A percentile compares a stretch with the other conserved stretches of the same genome.
Evolutionary conservation across 257 asterid genomes (phyloP).

Genomic region (Solanum chiquidenum): DNA sequence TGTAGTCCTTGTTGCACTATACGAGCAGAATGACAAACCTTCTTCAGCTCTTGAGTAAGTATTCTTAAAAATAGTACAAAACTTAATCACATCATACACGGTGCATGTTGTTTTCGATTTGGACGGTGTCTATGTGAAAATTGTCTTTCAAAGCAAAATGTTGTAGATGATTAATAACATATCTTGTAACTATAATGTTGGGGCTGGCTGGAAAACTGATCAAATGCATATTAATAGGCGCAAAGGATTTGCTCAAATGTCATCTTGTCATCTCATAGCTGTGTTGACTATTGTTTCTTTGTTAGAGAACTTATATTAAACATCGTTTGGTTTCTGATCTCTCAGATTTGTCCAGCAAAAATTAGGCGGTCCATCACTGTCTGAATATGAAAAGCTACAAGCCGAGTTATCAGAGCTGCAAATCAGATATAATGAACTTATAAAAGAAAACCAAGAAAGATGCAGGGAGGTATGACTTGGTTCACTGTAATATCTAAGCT

Average conservation of each 20-base stretch:
- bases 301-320: not conserved
- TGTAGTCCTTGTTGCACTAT: slow-evolving; percentile 79
- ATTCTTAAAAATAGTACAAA: not conserved
- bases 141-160: not conserved
- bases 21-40: slow-evolving; percentile 92
- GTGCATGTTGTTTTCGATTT: not conserved
- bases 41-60: slow-evolving; percentile 88
- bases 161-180: not conserved
- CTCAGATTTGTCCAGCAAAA: slow-evolving; percentile 83
- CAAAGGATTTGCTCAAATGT: not conserved
- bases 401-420: slow-evolving; percentile 63
- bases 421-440: slow-evolving; percentile 46
- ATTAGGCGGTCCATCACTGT: slow-evolving; percentile 76
- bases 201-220: not conserved
- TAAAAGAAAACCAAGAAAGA: slow-evolving; percentile 55
- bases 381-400: slow-evolving; percentile 79
- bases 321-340: not conserved
- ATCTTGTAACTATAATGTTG: not conserved
- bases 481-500: not conserved
- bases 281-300: not conserved
- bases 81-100: not conserved
- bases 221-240: not conserved
- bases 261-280: not conserved
- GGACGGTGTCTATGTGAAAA: not conserved
- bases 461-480: slow-evolving; percentile 51